A percentile compares a stretch with the other conserved stretches of the same genome.
These are phyloP conservation scores for Saccharomyces hybrid DNA, from an alignment of 1,139 yeast genomes.

Conservation along the genomic window DNA sequence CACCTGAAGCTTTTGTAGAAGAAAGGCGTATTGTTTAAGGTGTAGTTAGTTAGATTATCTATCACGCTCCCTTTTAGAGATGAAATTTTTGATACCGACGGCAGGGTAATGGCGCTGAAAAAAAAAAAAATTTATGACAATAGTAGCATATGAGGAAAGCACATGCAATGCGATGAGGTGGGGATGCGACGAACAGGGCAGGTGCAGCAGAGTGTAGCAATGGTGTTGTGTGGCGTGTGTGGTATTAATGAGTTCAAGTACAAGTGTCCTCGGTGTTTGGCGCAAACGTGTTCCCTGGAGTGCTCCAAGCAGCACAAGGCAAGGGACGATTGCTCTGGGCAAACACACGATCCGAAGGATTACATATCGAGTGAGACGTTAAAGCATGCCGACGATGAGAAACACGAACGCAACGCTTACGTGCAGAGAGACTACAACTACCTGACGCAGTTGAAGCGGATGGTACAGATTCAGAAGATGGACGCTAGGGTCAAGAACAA, in stretches of 20 bases:
- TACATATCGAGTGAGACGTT: slow-evolving; percentile 38
- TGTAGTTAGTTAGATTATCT: neutral
- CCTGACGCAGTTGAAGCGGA: slow-evolving; percentile 52
- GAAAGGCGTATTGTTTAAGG: neutral
- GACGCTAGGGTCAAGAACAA: slow-evolving; percentile 37
- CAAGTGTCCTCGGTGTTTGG: slow-evolving; percentile 76
- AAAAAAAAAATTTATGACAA: neutral
- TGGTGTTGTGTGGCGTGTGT: slow-evolving; percentile 46
- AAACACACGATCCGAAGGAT: slow-evolving; percentile 47
- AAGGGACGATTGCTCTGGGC: slow-evolving; percentile 59
- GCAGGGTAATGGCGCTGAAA: neutral
- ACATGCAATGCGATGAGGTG: neutral
- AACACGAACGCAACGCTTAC: slow-evolving; percentile 34
- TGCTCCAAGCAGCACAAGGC: slow-evolving; percentile 70
- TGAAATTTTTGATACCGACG: neutral
- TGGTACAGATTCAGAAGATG: slow-evolving; percentile 43
- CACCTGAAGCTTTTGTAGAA: neutral
- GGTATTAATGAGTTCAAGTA: slow-evolving; percentile 46
- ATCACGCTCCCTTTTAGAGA: neutral
- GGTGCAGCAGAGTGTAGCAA: neutral
- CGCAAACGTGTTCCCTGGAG: slow-evolving; percentile 57
- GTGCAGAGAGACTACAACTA: slow-evolving; percentile 83
- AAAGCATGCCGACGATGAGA: slow-evolving; percentile 35
- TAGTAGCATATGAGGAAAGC: neutral
- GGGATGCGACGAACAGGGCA: too few relatives aligned